Evolutionary conservation across 2,329 filamentous ascomycete genomes (phyloP).

Genomic region (Coniella lustricola): DNA sequence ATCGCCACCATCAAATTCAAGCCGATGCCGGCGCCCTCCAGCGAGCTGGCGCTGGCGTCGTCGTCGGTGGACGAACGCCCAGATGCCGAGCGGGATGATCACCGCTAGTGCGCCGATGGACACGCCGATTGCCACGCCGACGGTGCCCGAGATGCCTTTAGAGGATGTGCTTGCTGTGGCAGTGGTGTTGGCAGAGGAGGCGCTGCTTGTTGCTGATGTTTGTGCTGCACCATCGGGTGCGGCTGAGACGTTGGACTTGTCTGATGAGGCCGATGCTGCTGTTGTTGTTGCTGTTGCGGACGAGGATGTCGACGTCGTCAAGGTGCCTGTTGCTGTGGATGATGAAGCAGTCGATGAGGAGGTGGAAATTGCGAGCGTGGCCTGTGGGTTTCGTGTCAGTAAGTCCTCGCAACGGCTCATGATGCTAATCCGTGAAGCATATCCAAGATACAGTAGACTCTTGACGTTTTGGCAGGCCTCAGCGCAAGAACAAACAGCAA

Average conservation of each 20-base stretch:
- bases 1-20: background rate
- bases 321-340: background rate
- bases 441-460: no score
- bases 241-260: background rate
- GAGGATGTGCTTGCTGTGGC: background rate
- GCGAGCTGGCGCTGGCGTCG: background rate
- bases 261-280: background rate
- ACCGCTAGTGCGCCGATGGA: background rate
- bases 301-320: background rate
- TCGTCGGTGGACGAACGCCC: background rate
- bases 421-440: no score
- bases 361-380: background rate
- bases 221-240: background rate
- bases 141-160: background rate
- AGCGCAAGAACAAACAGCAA: background rate
- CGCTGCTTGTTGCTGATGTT: background rate
- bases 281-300: background rate
- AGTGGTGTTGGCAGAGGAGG: background rate
- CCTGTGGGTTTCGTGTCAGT: background rate
- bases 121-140: background rate
- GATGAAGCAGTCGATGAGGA: background rate
- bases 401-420: no score
- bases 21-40: background rate
- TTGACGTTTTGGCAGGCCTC: no score
- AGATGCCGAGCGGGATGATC: background rate